Evolutionary conservation across 2,329 filamentous ascomycete genomes (phyloP), one percentile per base, ranked within the genome.

Genomic region (Aspergillus latus): DNA sequence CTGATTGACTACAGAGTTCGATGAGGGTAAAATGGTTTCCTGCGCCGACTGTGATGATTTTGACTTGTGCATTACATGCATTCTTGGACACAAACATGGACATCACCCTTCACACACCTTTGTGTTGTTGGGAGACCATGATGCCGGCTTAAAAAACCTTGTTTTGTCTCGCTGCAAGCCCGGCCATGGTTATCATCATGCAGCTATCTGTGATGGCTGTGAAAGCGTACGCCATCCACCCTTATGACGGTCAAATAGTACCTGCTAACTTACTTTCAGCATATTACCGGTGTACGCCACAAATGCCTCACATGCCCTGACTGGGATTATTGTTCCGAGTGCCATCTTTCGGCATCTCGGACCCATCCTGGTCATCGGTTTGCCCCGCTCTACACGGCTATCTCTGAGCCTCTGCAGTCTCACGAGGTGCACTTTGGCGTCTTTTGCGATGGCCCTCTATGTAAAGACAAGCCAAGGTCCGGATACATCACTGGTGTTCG

Each of bases 281-380:
- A 85, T 72, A 94, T 99, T 67, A 81, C 83, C 65, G 95, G 94
- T 65, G 82, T 96, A 56, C 93, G 94, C 65, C 88, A 97, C 84
- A 99, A 99, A 82, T 99, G 94, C 74, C 81, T 97, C 62, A 88
- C 91, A 72, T 99, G 94, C 79, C 94, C 95, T 44, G 94, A 99
- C 74, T 99, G 91, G 89, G 94, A 99, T 69, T 97, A 90, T 78
- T 99, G 94, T 80, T 82, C 83, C 26, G 79, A 84, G 7, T 99
- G 95, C 75, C 74, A 90, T 57, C 76, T 81, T 65, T 84, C 82
- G 63, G 88, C 90, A 44, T 74, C 76, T 58, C 81, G 85, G 66
- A 85, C 83, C 49, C 95, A 99, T 72, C 85, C 90, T 15, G 82
- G 83, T 54, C 94, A 99, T 74, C 89, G 92, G 63, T 97, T 99